These are phyloP conservation scores for Backusella australiensis DNA, from an alignment of 192 early-diverging fungal genomes.

Conservation along the genomic window DNA sequence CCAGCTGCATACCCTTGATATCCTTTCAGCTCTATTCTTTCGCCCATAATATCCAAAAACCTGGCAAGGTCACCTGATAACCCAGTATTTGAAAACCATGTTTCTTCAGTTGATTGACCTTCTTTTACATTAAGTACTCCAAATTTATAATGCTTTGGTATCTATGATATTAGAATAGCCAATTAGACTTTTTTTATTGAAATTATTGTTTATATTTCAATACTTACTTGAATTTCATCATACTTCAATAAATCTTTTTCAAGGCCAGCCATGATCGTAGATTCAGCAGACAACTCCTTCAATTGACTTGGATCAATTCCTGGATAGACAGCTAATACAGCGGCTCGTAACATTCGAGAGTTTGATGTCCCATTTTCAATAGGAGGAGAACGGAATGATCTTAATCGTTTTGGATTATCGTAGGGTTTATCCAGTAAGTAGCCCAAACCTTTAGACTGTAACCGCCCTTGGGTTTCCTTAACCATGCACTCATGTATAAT, in stretches of 20 bases:
- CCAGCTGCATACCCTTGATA: conserved; percentile 79
- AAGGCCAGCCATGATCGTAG: conserved; percentile 45
- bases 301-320: conserved; percentile 37
- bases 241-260: conserved; percentile 68
- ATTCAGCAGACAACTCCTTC: conserved; percentile 60
- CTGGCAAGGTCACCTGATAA: conserved; percentile 51
- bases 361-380: background rate
- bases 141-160: conserved; percentile 67
- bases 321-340: conserved; percentile 12
- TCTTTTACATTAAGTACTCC: conserved; percentile 65
- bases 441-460: background rate
- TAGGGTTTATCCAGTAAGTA: background rate
- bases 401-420: background rate
- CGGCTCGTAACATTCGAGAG: conserved; percentile 27
- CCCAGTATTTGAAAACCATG: conserved; percentile 69
- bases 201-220: background rate
- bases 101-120: conserved; percentile 69
- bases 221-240: conserved; percentile 73
- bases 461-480: conserved; percentile 10
- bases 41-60: conserved; percentile 69
- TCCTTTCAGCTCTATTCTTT: conserved; percentile 65
- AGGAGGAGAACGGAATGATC: background rate
- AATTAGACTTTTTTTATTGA: background rate
- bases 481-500: conserved; percentile 24
- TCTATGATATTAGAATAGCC: conserved; percentile 7